A percentile compares a stretch with the other conserved stretches of the same genome.
Conservation (phyloP, 2,329 filamentous ascomycete genomes). For the Scopulariopsis brevicaulis region DNA sequence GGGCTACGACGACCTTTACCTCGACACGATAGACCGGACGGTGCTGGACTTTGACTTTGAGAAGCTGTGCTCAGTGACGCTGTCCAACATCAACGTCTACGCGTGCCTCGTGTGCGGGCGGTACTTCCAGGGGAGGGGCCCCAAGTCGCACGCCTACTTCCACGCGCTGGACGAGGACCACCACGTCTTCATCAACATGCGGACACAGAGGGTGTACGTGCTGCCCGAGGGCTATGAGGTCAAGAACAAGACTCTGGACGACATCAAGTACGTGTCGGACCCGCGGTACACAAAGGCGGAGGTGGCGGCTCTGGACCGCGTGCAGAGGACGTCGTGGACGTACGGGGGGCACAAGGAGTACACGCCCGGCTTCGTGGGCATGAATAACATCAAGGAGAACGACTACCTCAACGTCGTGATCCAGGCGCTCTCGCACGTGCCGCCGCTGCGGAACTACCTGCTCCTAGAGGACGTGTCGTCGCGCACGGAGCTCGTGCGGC, state of each 20-base stretch:
- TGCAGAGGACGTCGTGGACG: constrained; percentile 55
- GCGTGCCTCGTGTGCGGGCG: constrained; percentile 96
- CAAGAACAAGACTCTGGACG: constrained; percentile 83
- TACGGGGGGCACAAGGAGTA: constrained; percentile 68
- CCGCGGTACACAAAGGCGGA: constrained; percentile 73
- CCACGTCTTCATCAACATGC: constrained; percentile 98
- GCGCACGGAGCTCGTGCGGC: constrained; percentile 68
- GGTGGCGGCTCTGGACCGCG: constrained; percentile 67
- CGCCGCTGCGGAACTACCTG: constrained; percentile 82
- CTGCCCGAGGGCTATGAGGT: constrained; percentile 97
- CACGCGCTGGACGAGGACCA: constrained; percentile 91
- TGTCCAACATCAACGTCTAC: constrained; percentile 98
- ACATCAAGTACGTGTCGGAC: constrained; percentile 97
- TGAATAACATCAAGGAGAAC: constrained; percentile 99
- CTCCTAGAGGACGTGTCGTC: constrained; percentile 72
- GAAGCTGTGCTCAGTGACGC: constrained; percentile 89
- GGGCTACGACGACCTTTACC: constrained; percentile 91
- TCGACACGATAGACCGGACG: constrained; percentile 90
- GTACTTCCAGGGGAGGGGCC: constrained; percentile 90
- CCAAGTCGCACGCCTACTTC: constrained; percentile 94
- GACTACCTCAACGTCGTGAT: constrained; percentile 96
- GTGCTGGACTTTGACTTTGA: constrained; percentile 98
- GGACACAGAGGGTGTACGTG: constrained; percentile 81
- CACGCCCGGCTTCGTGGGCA: constrained; percentile 87
- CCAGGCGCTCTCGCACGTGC: constrained; percentile 82